phyloP scores from a whole-genome alignment of 441 rosid genomes.

The Pelargonium citronellum region DNA sequence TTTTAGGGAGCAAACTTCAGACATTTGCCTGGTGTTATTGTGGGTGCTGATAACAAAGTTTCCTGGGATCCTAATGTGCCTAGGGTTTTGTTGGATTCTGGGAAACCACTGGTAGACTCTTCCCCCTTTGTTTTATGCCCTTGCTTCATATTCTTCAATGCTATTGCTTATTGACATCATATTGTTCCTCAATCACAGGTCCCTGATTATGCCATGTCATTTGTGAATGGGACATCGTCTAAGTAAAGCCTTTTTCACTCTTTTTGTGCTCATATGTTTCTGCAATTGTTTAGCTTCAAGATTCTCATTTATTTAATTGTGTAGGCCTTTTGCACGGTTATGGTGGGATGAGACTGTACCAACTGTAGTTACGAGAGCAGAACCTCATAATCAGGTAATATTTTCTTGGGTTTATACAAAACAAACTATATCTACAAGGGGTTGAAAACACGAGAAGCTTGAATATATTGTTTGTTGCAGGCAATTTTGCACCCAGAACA shows the following conservation, averaged over 20 bases:
- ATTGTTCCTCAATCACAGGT: constrained; percentile 34
- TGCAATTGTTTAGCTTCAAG: not conserved
- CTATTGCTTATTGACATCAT: not conserved
- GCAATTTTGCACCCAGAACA: constrained; percentile 58
- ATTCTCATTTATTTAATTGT: not conserved
- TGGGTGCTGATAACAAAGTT: constrained; percentile 42
- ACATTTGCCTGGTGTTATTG: constrained; percentile 60
- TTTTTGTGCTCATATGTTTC: not conserved
- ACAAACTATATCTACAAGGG: not conserved
- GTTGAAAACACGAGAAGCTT: too few relatives aligned
- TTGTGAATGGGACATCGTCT: constrained; percentile 38
- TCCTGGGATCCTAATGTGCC: constrained; percentile 45
- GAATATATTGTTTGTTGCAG: constrained; percentile 19
- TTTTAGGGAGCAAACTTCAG: constrained; percentile 64
- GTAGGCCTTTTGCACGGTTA: constrained; percentile 65
- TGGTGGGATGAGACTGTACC: constrained; percentile 89
- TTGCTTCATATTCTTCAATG: not conserved
- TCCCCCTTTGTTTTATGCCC: not conserved
- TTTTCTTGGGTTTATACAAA: not conserved
- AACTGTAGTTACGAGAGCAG: constrained; percentile 71
- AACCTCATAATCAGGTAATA: constrained; percentile 72
- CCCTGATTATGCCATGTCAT: constrained; percentile 60
- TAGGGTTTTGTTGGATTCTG: constrained; percentile 38
- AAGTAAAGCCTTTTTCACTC: constrained; percentile 35
- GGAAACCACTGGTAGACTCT: constrained; percentile 51